phyloP scores from a whole-genome alignment of 495 filamentous ascomycete species.

The Ascobolus immersus region DNA sequence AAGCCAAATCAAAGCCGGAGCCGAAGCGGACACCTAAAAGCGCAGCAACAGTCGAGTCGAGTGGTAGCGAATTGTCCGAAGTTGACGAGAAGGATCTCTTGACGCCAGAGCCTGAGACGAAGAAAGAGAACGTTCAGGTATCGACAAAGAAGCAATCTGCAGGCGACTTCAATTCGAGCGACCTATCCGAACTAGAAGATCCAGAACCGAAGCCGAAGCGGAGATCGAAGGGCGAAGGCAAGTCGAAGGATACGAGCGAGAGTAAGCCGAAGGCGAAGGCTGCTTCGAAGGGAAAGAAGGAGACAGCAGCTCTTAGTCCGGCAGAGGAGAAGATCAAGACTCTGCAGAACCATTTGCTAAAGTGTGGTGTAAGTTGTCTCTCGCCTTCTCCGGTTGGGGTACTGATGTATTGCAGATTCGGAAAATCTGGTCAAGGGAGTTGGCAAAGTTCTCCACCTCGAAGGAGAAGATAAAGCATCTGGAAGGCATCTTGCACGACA shows the following conservation, averaged over 20 bases:
- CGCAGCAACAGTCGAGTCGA: no score
- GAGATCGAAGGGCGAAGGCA: conserved; percentile 11
- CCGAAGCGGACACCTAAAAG: no score
- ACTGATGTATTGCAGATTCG: conserved; percentile 26
- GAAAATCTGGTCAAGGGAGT: conserved; percentile 70
- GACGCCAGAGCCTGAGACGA: no score
- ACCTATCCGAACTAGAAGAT: conserved; percentile 31
- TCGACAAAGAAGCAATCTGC: no score
- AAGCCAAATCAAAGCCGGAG: no score
- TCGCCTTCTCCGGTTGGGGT: background rate
- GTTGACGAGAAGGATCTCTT: conserved; percentile 54
- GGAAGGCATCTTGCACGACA: conserved; percentile 45
- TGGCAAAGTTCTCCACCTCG: conserved; percentile 44
- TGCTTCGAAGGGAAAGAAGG: conserved; percentile 6
- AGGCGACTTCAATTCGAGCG: no score
- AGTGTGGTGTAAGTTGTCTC: conserved; percentile 36
- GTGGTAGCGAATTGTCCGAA: conserved; percentile 53
- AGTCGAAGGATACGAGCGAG: no score
- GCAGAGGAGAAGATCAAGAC: conserved; percentile 66
- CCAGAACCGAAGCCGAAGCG: conserved; percentile 16
- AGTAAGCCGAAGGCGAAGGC: conserved; percentile 19
- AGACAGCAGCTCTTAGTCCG: conserved; percentile 27
- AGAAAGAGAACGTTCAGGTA: no score
- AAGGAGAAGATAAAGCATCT: conserved; percentile 69
- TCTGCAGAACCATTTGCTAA: conserved; percentile 65